These are phyloP conservation scores for Tricholoma matsutake DNA, from an alignment of 768 basidiomycete genomes.

Conservation along the genomic window DNA sequence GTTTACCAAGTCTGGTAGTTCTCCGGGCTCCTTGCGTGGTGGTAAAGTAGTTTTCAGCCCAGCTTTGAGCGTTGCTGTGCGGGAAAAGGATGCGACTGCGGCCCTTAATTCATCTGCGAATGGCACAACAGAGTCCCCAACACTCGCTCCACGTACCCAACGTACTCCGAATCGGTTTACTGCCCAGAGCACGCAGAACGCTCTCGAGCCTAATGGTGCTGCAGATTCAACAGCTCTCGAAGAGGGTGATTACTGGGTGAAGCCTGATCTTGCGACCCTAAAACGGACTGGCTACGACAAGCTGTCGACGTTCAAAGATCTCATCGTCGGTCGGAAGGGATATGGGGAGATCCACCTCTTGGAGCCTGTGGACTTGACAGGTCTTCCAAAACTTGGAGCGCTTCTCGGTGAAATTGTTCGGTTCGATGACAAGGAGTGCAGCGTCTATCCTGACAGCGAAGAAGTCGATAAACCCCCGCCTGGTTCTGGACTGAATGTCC, in stretches of 20 bases:
- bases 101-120: conserved; percentile 27
- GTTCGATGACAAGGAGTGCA: conserved; percentile 90
- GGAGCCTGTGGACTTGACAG: conserved; percentile 84
- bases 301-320: conserved; percentile 66
- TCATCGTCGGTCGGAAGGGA: conserved; percentile 88
- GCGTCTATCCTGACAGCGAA: conserved; percentile 88
- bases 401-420: conserved; percentile 85
- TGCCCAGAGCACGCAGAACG: conserved; percentile 31
- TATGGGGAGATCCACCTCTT: conserved; percentile 86
- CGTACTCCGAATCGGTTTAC: conserved; percentile 40
- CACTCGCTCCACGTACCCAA: conserved; percentile 34
- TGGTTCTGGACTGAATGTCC: conserved; percentile 88
- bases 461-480: conserved; percentile 81
- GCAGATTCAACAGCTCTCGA: conserved; percentile 43
- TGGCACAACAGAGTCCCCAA: conserved; percentile 32
- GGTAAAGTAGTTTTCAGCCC: conserved; percentile 73
- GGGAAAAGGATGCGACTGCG: conserved; percentile 62
- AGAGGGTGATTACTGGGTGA: conserved; percentile 91
- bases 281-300: conserved; percentile 70
- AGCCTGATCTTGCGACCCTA: conserved; percentile 73
- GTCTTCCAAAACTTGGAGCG: conserved; percentile 71
- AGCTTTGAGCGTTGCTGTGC: conserved; percentile 67
- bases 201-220: conserved; percentile 14
- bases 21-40: conserved; percentile 37
- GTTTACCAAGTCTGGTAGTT: conserved; percentile 49